Evolutionary conservation across 1,139 yeast species (phyloP), one percentile per base, ranked within the genome.

Genomic region (Petasospora rhodanensis): DNA sequence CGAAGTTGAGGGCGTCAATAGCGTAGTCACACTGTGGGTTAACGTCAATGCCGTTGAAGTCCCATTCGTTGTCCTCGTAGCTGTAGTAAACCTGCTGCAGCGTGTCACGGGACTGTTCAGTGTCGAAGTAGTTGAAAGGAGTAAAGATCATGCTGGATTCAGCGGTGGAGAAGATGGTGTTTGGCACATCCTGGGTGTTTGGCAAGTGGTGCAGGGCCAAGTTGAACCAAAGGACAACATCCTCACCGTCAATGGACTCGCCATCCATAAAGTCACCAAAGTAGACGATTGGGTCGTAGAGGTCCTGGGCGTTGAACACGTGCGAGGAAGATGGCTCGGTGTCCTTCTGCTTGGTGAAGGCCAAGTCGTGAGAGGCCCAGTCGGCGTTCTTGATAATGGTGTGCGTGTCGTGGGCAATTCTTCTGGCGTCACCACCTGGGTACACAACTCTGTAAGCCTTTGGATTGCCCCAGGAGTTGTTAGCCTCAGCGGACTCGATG

Each of bases 121-220:
- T 24, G 28, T 47, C 49, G 17, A 51, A 51, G 46, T 45, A 49
- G 39, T 51, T 51, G 42, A 40, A 49, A 19, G 55, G 54, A 6
- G 55, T 51, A 17, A 51, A 31, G 14, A 47, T 21, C 16, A 51
- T 40, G 11, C 43, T 34, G 3, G 52, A 38, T 22, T 39, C 41
- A 7, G 55, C 55, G 17, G 52, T 46, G 26, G 35, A 40, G 42
- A 42, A 51, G 20, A 51, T 40, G n/a, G 55, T 51, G 27, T 40
- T 43, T 38, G 53, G 55, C 15, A 51, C 43, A 38, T 51, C 55
- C 23, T 49, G 50, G 16, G 53, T 46, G 35, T 44, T 49, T 37
- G 55, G 55, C 26, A 51, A 40, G 30, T 51, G 55, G 29, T 51
- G 55, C 14, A 51, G 32, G 16, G 46, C 55, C 15, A 51, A 28